A percentile compares a stretch with the other conserved stretches of the same genome.
Evolutionary conservation across 768 basidiomycete genomes (phyloP).

Genomic region (Trametes villosa): DNA sequence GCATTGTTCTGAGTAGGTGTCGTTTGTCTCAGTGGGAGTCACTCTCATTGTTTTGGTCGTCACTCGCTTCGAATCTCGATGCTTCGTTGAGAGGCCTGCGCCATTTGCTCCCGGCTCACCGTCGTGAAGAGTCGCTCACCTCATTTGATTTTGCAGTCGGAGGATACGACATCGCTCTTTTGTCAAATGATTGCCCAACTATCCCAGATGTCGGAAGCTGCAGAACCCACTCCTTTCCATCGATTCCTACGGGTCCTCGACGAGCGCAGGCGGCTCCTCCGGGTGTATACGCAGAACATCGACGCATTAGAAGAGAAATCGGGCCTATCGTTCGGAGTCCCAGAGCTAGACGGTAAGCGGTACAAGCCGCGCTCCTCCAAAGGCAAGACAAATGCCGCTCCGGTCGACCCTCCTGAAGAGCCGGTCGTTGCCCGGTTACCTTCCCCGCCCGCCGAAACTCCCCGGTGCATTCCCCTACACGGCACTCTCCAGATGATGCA

Average conservation of each 20-base stretch:
- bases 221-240: slow-evolving; percentile 84
- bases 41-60: too few relatives aligned
- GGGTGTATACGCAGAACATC: slow-evolving; percentile 95
- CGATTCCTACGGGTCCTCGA: slow-evolving; percentile 74
- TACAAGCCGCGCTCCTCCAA: slow-evolving; percentile 53
- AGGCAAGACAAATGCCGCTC: slow-evolving; percentile 28
- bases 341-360: slow-evolving; percentile 64
- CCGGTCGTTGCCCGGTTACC: slow-evolving; percentile 41
- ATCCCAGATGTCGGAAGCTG: slow-evolving; percentile 70
- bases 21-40: too few relatives aligned
- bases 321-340: slow-evolving; percentile 88
- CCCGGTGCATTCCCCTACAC: slow-evolving; percentile 88
- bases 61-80: too few relatives aligned
- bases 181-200: slow-evolving; percentile 90
- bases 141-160: slow-evolving; percentile 52
- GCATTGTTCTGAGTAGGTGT: too few relatives aligned
- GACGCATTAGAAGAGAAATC: slow-evolving; percentile 86
- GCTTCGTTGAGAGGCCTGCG: background rate
- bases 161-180: slow-evolving; percentile 74
- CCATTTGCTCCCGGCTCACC: background rate
- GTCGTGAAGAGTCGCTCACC: background rate
- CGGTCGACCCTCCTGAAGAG: slow-evolving; percentile 2
- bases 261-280: slow-evolving; percentile 71
- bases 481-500: slow-evolving; percentile 81
- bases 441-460: slow-evolving; percentile 60